Conservation (phyloP, 805 yeast genomes). For the Pachysolen tannophilus region DNA sequence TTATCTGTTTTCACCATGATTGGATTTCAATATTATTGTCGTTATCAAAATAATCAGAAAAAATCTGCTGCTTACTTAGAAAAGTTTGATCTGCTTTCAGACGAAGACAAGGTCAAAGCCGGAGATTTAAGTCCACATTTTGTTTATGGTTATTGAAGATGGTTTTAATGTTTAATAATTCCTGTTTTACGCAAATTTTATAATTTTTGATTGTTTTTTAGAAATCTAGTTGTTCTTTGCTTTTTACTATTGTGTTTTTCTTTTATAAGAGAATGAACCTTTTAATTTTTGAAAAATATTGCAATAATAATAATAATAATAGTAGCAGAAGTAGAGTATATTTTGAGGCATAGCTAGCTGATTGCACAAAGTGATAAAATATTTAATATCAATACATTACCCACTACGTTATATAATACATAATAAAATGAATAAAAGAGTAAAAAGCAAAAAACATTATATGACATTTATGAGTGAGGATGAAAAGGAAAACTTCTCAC, state of each 20-base stretch:
- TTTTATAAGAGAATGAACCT: not conserved
- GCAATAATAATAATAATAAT: too few relatives aligned
- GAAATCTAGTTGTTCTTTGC: not conserved
- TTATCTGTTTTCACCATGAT: constrained; percentile 29
- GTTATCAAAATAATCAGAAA: constrained; percentile 18
- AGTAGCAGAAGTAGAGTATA: too few relatives aligned
- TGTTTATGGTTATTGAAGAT: constrained; percentile 25
- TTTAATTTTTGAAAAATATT: not conserved
- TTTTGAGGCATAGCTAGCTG: too few relatives aligned
- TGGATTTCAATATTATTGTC: constrained; percentile 26
- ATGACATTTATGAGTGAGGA: too few relatives aligned
- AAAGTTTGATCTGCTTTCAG: constrained; percentile 19
- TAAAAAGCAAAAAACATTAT: too few relatives aligned
- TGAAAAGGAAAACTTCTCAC: too few relatives aligned
- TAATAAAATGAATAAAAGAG: too few relatives aligned
- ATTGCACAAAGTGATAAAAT: too few relatives aligned
- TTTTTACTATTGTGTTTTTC: not conserved
- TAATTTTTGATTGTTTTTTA: not conserved
- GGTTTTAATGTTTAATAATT: too few relatives aligned
- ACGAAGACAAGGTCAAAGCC: constrained; percentile 21
- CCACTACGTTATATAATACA: too few relatives aligned
- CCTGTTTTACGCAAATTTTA: too few relatives aligned
- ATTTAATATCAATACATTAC: too few relatives aligned
- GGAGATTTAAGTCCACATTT: constrained; percentile 36
- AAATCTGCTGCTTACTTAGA: constrained; percentile 12